These are phyloP conservation scores for Copromyces sp. DNA, from an alignment of 495 filamentous ascomycete species.

Conservation along the genomic window DNA sequence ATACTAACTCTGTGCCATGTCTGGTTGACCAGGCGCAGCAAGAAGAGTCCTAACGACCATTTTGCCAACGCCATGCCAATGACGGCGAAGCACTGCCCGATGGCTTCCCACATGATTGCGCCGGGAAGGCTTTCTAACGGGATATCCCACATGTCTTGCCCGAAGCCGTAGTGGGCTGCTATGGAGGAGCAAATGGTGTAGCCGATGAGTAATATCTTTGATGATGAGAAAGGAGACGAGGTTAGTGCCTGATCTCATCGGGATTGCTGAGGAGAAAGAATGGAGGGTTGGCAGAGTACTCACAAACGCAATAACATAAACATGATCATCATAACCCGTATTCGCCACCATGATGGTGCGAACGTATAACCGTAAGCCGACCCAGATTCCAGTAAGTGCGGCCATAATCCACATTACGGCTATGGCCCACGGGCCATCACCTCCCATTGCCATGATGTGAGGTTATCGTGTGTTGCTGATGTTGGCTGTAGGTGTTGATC, in stretches of 20 bases:
- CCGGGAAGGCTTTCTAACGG: constrained; percentile 15
- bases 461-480: not conserved
- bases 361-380: not conserved
- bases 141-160: constrained; percentile 17
- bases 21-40: constrained; percentile 27
- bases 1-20: constrained; percentile 24
- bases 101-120: constrained; percentile 26
- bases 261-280: not conserved
- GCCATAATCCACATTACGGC: not conserved
- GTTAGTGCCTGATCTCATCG: not conserved
- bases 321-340: not conserved
- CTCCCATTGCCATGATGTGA: not conserved
- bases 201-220: constrained; percentile 2
- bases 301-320: not conserved
- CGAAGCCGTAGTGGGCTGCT: constrained; percentile 21
- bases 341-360: not conserved
- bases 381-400: not conserved
- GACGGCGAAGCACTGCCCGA: constrained; percentile 32
- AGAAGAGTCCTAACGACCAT: constrained; percentile 29
- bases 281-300: not conserved
- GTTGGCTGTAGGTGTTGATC: not conserved
- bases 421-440: not conserved
- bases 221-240: not conserved
- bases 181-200: constrained; percentile 6
- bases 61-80: constrained; percentile 31